Evolutionary conservation across 2,329 filamentous ascomycete species (phyloP).

Genomic region (Monosporascus sp.): DNA sequence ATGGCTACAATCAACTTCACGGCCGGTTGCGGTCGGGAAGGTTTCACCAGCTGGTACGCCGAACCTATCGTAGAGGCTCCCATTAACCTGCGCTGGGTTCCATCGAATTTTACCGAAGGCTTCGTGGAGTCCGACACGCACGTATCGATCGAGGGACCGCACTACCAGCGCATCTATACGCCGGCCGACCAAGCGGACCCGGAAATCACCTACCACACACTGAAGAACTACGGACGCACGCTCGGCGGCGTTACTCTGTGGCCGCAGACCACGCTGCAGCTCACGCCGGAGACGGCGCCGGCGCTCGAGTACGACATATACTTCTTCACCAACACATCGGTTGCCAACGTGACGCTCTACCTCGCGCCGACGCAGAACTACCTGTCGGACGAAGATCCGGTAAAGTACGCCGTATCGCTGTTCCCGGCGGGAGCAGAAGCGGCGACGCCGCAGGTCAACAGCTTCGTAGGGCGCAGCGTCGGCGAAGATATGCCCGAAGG

Average conservation of each 20-base stretch:
- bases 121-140: slow-evolving; percentile 59
- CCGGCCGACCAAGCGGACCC: slow-evolving; percentile 19
- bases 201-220: slow-evolving; percentile 43
- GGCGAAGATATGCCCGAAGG: slow-evolving; percentile 36
- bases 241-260: slow-evolving; percentile 52
- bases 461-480: slow-evolving; percentile 36
- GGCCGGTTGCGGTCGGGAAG: slow-evolving; percentile 22
- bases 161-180: slow-evolving; percentile 40
- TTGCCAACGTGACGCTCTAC: slow-evolving; percentile 41
- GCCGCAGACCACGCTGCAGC: slow-evolving; percentile 45
- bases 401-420: slow-evolving; percentile 29
- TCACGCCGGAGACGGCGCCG: slow-evolving; percentile 43
- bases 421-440: slow-evolving; percentile 26
- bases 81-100: slow-evolving; percentile 42
- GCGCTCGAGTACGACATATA: slow-evolving; percentile 58
- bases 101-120: slow-evolving; percentile 47
- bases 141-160: slow-evolving; percentile 49
- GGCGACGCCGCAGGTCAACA: slow-evolving; percentile 27
- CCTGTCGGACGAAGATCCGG: slow-evolving; percentile 41
- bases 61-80: slow-evolving; percentile 49
- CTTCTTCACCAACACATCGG: slow-evolving; percentile 47
- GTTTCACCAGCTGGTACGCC: slow-evolving; percentile 24
- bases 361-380: slow-evolving; percentile 51
- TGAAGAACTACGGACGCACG: slow-evolving; percentile 53
- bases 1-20: slow-evolving; percentile 49